phyloP scores from a whole-genome alignment of 2,329 filamentous ascomycete genomes.

The Sporothrix globosa region DNA sequence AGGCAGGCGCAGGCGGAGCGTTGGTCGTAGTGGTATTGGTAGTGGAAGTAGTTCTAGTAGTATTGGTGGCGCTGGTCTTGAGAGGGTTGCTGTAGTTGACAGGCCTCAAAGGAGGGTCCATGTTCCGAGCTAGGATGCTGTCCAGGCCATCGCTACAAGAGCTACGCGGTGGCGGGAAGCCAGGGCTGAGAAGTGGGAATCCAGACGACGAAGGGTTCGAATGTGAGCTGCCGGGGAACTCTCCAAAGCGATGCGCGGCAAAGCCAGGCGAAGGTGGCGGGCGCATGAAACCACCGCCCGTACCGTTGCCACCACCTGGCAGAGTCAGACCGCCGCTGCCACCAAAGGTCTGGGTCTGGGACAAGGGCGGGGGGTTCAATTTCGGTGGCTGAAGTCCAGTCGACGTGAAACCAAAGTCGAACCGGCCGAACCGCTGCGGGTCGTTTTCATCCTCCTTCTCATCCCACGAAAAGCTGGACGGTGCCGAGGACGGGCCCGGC shows the following conservation, averaged over 20 bases:
- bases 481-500: slow-evolving; percentile 68
- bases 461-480: slow-evolving; percentile 64
- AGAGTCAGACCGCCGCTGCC: slow-evolving; percentile 6
- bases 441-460: slow-evolving; percentile 53
- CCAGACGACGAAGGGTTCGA: slow-evolving; percentile 27
- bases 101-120: not conserved
- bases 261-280: slow-evolving; percentile 50
- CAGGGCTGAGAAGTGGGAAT: slow-evolving; percentile 38
- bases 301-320: slow-evolving; percentile 27
- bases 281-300: slow-evolving; percentile 41
- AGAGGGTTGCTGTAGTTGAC: not conserved
- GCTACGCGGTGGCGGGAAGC: slow-evolving; percentile 29
- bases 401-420: slow-evolving; percentile 43
- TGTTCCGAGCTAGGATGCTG: slow-evolving; percentile 28
- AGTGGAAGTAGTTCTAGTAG: not conserved
- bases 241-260: slow-evolving; percentile 47
- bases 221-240: slow-evolving; percentile 42
- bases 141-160: slow-evolving; percentile 31
- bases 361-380: not conserved
- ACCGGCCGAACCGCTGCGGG: slow-evolving; percentile 47
- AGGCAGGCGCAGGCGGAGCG: slow-evolving; percentile 29
- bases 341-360: not conserved
- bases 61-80: not conserved
- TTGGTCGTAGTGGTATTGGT: slow-evolving; percentile 33
- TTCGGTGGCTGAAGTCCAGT: slow-evolving; percentile 19